Conservation (phyloP, 75 land plant genomes). For the Picea sitchensis region DNA sequence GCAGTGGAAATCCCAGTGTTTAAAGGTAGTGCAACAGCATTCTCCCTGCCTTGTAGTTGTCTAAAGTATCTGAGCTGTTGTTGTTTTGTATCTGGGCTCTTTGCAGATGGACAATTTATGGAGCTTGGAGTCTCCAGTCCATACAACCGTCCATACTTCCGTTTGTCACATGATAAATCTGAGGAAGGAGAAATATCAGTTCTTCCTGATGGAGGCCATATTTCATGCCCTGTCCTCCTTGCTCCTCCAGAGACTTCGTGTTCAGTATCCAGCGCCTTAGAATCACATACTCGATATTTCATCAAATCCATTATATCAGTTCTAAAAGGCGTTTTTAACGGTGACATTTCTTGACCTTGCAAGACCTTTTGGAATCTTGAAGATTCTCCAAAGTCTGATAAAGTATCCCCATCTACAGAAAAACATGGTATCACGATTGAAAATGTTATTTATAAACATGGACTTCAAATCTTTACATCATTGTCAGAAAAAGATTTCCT, state of each 20-base stretch:
- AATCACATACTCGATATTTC: constrained; percentile 3
- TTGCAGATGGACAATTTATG: constrained; percentile 1
- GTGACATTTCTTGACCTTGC: constrained; percentile 19
- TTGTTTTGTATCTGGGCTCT: neutral
- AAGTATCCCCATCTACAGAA: constrained; percentile 38
- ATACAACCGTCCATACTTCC: neutral
- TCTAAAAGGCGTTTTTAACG: constrained; percentile 3
- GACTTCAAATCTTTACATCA: neutral
- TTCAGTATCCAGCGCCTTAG: neutral
- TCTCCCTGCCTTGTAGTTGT: neutral
- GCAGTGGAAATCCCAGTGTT: neutral
- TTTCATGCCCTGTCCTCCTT: constrained; percentile 3
- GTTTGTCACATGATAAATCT: constrained; percentile 13
- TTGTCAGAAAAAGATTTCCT: neutral
- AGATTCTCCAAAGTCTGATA: constrained; percentile 44
- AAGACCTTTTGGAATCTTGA: constrained; percentile 18
- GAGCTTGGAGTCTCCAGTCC: constrained; percentile 2
- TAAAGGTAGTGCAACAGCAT: neutral
- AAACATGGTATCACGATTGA: neutral
- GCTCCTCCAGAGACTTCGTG: constrained; percentile 10
- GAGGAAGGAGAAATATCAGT: neutral
- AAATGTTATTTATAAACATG: neutral
- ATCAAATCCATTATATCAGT: neutral
- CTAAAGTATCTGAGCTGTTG: constrained; percentile 1
- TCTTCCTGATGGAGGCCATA: constrained; percentile 10